Evolutionary conservation across 352 stramenopile species (phyloP).

Genomic region (Phytophthora rubi): DNA sequence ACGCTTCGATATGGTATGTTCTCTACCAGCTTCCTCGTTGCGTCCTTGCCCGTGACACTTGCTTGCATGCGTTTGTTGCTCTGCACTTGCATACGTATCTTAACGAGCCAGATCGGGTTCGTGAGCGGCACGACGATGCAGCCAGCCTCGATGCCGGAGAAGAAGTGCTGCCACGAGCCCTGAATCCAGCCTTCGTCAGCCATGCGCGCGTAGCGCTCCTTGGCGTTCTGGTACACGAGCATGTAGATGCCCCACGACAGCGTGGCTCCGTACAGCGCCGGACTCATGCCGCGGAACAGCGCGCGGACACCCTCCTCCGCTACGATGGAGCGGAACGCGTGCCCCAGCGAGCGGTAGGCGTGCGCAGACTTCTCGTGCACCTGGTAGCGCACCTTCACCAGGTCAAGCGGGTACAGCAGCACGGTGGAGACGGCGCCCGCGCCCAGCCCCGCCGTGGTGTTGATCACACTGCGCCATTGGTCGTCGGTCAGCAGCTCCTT

Average conservation of each 20-base stretch:
- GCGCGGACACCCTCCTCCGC: conserved; percentile 87
- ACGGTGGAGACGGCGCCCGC: conserved; percentile 83
- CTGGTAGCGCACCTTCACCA: conserved; percentile 98
- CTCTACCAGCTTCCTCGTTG: conserved; percentile 55
- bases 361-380: conserved; percentile 90
- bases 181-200: conserved; percentile 74
- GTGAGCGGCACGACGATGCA: conserved; percentile 95
- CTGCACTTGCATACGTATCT: conserved; percentile 96
- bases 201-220: conserved; percentile 83
- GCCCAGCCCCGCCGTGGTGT: conserved; percentile 71
- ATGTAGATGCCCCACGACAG: conserved; percentile 99
- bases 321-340: conserved; percentile 80
- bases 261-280: conserved; percentile 95
- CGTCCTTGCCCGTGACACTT: conserved; percentile 55
- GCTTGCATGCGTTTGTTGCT: conserved; percentile 59
- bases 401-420: conserved; percentile 96
- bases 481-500: conserved; percentile 62
- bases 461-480: conserved; percentile 74
- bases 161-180: conserved; percentile 84
- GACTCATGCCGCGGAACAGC: conserved; percentile 95
- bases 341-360: conserved; percentile 70
- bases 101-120: conserved; percentile 99
- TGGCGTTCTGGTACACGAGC: conserved; percentile 97
- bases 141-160: conserved; percentile 79
- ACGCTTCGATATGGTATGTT: conserved; percentile 75